phyloP scores from a whole-genome alignment of 768 basidiomycete species.

The Cytidiella melzeri region DNA sequence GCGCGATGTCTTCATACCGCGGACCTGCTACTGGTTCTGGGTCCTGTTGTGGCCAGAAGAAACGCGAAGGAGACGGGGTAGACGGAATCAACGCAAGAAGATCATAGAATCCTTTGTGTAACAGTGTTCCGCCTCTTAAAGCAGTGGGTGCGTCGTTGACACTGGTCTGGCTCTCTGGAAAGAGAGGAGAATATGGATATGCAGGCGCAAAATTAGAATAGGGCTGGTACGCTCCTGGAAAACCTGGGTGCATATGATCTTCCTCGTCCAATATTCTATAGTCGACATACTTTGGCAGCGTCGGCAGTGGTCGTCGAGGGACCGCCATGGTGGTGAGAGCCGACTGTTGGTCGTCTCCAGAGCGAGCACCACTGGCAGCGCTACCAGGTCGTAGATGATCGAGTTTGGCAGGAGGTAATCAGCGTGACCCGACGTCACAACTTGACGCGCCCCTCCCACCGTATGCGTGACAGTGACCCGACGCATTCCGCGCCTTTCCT shows the following conservation, averaged over 20 bases:
- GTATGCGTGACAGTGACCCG: not conserved
- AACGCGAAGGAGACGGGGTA: constrained; percentile 53
- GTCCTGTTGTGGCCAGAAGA: constrained; percentile 43
- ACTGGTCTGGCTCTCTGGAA: constrained; percentile 21
- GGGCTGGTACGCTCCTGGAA: constrained; percentile 15
- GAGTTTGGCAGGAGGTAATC: not conserved
- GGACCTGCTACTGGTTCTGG: constrained; percentile 53
- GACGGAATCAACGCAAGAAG: constrained; percentile 74
- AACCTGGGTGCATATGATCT: constrained; percentile 11
- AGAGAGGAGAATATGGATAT: constrained; percentile 31
- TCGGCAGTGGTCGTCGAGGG: constrained; percentile 28
- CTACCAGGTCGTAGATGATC: not conserved
- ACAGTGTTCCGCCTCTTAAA: constrained; percentile 61
- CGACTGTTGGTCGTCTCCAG: not conserved
- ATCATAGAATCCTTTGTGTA: constrained; percentile 91
- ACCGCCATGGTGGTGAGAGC: constrained; percentile 11
- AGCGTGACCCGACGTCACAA: constrained; percentile 3
- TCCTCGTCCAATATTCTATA: constrained; percentile 1
- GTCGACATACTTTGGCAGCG: constrained; percentile 19
- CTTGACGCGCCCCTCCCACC: not conserved
- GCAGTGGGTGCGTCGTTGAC: constrained; percentile 41
- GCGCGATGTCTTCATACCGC: constrained; percentile 55
- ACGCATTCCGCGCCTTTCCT: not conserved
- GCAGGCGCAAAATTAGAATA: constrained; percentile 23
- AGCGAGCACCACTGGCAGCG: not conserved